Evolutionary conservation across 306 rosid genomes (phyloP).

Genomic region (Prinsepia uniflora): DNA sequence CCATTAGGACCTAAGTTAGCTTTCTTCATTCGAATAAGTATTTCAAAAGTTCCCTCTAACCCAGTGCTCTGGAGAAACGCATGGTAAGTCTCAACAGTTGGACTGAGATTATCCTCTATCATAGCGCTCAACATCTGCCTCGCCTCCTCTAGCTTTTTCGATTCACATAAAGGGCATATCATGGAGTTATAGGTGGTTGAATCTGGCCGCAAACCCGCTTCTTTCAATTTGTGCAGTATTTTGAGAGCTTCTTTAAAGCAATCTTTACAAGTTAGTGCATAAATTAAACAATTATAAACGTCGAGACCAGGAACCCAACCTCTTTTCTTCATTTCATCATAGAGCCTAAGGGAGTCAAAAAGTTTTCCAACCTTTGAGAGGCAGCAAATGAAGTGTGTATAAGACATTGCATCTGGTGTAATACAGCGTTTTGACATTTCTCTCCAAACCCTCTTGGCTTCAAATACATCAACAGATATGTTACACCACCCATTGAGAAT

Average conservation of each 20-base stretch:
- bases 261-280: constrained; percentile 54
- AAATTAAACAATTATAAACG: constrained; percentile 69
- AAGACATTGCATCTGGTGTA: constrained; percentile 68
- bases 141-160: constrained; percentile 57
- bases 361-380: constrained; percentile 78
- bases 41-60: constrained; percentile 56
- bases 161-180: constrained; percentile 67
- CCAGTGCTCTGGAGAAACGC: constrained; percentile 64
- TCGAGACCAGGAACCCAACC: constrained; percentile 51
- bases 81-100: constrained; percentile 73
- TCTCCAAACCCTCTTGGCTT: constrained; percentile 91
- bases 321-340: constrained; percentile 81
- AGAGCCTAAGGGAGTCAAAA: constrained; percentile 82
- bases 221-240: constrained; percentile 56
- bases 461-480: constrained; percentile 48
- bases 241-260: constrained; percentile 82
- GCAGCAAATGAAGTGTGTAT: constrained; percentile 80
- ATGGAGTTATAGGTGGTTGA: constrained; percentile 69
- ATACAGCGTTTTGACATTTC: constrained; percentile 72
- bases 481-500: constrained; percentile 90
- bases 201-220: constrained; percentile 65
- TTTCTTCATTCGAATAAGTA: constrained; percentile 57
- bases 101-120: constrained; percentile 56
- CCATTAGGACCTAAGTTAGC: constrained; percentile 57
- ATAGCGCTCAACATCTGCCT: constrained; percentile 51